Percentiles rank a stretch among this genome's conserved stretches.
phyloP scores from a whole-genome alignment of 306 rosid genomes.

The Senna siamea region DNA sequence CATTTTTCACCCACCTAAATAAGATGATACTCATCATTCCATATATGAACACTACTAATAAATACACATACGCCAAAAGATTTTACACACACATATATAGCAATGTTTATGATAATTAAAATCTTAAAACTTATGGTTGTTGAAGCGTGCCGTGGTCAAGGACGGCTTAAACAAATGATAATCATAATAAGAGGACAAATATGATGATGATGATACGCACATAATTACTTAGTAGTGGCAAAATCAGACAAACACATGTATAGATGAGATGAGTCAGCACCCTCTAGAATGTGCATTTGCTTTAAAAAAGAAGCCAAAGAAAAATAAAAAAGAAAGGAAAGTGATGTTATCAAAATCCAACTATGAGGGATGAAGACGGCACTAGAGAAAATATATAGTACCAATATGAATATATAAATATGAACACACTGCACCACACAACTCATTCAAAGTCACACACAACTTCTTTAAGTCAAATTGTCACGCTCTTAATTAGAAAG shows the following conservation, averaged over 20 bases:
- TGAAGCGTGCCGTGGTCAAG: not conserved
- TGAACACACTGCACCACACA: too few relatives aligned
- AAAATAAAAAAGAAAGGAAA: not conserved
- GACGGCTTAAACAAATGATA: slow-evolving; percentile 7
- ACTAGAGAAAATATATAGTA: too few relatives aligned
- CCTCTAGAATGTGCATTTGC: not conserved
- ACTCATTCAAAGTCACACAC: too few relatives aligned
- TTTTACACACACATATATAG: not conserved
- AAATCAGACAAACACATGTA: not conserved
- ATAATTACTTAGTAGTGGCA: not conserved
- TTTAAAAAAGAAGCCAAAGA: too few relatives aligned
- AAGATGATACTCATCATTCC: too few relatives aligned
- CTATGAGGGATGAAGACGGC: too few relatives aligned
- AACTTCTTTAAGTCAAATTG: too few relatives aligned
- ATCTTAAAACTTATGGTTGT: not conserved
- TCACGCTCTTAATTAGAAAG: too few relatives aligned
- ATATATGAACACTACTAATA: too few relatives aligned
- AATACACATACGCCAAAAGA: too few relatives aligned
- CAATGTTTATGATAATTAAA: not conserved
- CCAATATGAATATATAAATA: too few relatives aligned
- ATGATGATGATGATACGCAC: not conserved
- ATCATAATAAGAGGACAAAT: slow-evolving; percentile 21
- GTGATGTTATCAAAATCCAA: not conserved
- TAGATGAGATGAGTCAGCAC: not conserved
- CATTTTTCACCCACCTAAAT: too few relatives aligned